Evolutionary conservation across 2,329 filamentous ascomycete species (phyloP), one percentile per base, ranked within the genome.

Genomic region (Ceratocystis diversiconidia): DNA sequence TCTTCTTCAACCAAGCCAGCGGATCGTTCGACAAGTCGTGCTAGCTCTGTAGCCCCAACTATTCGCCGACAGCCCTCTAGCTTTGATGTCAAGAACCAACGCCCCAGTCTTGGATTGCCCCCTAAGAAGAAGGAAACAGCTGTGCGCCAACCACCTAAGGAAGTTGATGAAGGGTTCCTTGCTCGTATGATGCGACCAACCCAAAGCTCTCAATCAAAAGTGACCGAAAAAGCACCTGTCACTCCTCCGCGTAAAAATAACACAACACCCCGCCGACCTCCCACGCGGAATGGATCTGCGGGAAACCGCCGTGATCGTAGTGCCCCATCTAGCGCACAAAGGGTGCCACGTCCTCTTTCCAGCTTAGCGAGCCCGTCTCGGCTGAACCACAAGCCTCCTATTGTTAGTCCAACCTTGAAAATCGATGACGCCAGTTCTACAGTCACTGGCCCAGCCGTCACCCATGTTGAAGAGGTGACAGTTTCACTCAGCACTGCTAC

Each of bases 151-250:
- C 78, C 79, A 68, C 77, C 81, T 30, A 79, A 78, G 60, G 80
- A 81, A 19, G 78, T 87, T 1, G 86, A 89, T 69, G 85, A 89
- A 69, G 75, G 84, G 15, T 92, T 92, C 74, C 76, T 92, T 30
- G 87, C 87, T n/a, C 83, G 88, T 63, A 90, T 92, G 88, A 91
- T 87, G 84, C 79, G 88, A 50, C 88, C 88, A 1, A 92, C 88
- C 0, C 82, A 86, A 57, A 79, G 83, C 59, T 89, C 85, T 4
- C 80, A 85, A 7, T 85, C 79, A 69, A 90, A 89, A 75, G 81
- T 82, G 0, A 77, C 82, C 2, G 86, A 89, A 4, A 90, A 88
- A 75, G 73, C 73, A 0, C 75, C 78, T 1, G 69, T 75, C 0
- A 81, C 81, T 0, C 80, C 82, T 1, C 80, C 81, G 0, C 75